Evolutionary conservation across 129 eudicot genomes (phyloP).

Genomic region (Artemisia tridentata): DNA sequence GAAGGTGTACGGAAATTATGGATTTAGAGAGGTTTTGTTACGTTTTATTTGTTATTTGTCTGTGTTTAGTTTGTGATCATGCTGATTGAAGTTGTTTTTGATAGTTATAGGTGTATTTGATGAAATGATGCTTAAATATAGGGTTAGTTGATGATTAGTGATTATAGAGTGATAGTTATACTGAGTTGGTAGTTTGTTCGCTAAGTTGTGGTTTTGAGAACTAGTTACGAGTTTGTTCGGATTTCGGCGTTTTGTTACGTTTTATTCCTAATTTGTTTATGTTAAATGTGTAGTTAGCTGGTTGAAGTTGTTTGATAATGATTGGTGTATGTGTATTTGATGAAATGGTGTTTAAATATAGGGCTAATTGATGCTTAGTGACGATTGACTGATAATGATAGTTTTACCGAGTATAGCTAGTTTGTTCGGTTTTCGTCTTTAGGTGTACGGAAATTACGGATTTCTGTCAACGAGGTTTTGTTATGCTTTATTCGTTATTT

Average conservation of each 20-base stretch:
- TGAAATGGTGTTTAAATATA: too few species aligned
- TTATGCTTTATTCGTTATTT: too few species aligned
- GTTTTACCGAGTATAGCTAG: too few species aligned
- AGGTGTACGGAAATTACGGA: too few species aligned
- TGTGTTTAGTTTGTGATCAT: background rate
- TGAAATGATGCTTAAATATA: background rate
- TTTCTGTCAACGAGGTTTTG: too few species aligned
- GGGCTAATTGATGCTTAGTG: background rate
- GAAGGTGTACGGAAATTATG: too few species aligned
- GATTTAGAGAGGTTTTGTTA: too few species aligned
- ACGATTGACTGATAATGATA: too few species aligned
- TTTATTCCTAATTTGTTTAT: background rate
- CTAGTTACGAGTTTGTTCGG: background rate
- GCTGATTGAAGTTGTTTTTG: background rate
- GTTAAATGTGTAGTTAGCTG: background rate
- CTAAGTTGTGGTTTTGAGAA: too few species aligned
- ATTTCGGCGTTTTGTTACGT: background rate
- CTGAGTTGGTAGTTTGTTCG: too few species aligned
- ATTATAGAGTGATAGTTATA: background rate
- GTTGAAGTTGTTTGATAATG: background rate
- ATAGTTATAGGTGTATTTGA: conserved; percentile 8
- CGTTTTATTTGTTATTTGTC: too few species aligned
- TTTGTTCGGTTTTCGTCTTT: background rate
- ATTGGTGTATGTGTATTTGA: too few species aligned
- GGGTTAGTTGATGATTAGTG: background rate